Base-by-base conservation (phyloP, 352 stramenopile species). In the Globisporangium nagaii region DNA sequence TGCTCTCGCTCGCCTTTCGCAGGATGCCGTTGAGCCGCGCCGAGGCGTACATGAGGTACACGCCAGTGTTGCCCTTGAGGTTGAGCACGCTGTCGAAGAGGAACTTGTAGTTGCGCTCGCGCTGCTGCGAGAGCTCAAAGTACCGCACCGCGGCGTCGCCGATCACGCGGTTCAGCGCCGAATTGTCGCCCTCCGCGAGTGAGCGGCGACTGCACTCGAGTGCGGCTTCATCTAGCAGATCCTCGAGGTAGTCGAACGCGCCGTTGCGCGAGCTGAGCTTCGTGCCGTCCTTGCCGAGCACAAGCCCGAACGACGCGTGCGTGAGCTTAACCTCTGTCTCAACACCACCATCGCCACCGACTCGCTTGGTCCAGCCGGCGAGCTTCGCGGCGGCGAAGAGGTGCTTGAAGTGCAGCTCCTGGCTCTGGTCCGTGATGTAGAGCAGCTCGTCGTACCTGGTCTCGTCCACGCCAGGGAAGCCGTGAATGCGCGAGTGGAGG, bases 81-180 rank as follows among this genome's bases (percentile, higher is more conserved):
- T 84, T 84, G 11, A 92, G 71, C 53, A 92, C 79, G 27, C 86
- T 78, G 63, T 87, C 80, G 46, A 90, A 91, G 13, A 84, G 65
- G 51, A 92, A 92, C 65, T 91, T 92, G 75, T 94, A 91, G 62
- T 89, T 90, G 51, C 79, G 71, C 53, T 90, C 80, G 31, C 79
- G 84, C 48, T 92, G 82, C 56, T 94, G 84, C 17, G 81, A 77
- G 22, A 94, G 59, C 46, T 94, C 84, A 53, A 91, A 94, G 57
- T 92, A 94, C 11, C 79, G 79, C 53, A 91, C 81, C 9, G 84
- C 80, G 1, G 79, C 81, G 51, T 93, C 81, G 30, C 84, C 81
- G 40, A 92, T 72, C 24, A 73, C 67, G 20, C 64, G 67, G 51
- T 89, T 85, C 45, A 80, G 68, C 31, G 28, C 41, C 1, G 55